phyloP scores from a whole-genome alignment of 2,329 filamentous ascomycete species.

The Penicillium sp. region DNA sequence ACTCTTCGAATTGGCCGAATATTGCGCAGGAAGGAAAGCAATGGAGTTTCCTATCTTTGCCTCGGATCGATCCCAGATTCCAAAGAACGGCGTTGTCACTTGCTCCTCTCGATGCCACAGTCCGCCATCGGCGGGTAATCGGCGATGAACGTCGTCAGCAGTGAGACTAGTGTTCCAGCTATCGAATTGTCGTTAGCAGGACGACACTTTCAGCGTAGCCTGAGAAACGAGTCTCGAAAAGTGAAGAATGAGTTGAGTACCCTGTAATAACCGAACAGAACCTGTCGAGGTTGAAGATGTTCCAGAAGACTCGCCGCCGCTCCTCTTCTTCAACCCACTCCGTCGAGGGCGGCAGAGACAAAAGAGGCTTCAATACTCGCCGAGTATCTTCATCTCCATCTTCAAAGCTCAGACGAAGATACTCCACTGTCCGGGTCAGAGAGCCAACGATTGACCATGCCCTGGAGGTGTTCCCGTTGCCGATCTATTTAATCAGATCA shows the following conservation, averaged over 20 bases:
- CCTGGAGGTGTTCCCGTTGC: constrained; percentile 28
- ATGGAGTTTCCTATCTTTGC: not conserved
- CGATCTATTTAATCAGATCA: constrained; percentile 18
- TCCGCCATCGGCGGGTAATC: constrained; percentile 31
- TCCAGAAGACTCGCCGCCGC: not conserved
- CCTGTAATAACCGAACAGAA: constrained; percentile 27
- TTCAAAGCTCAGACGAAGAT: constrained; percentile 28
- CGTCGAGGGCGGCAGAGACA: not conserved
- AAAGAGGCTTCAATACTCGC: not conserved
- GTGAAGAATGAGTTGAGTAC: not conserved
- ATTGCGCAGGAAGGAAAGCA: not conserved
- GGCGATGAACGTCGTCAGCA: constrained; percentile 29
- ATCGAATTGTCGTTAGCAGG: not conserved
- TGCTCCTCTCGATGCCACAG: constrained; percentile 27
- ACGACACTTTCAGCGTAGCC: too few species aligned
- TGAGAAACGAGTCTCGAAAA: too few species aligned
- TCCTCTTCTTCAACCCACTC: constrained; percentile 10
- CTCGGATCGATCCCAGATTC: constrained; percentile 27
- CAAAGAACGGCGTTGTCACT: constrained; percentile 36
- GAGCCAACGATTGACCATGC: constrained; percentile 34
- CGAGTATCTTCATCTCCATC: constrained; percentile 18
- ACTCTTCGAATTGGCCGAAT: not conserved
- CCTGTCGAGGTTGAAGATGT: constrained; percentile 25
- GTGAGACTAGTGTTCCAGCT: constrained; percentile 31
- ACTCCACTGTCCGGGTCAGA: constrained; percentile 33